Base-by-base conservation (phyloP, 2,329 filamentous ascomycete species). In the Thelonectria discophora region DNA sequence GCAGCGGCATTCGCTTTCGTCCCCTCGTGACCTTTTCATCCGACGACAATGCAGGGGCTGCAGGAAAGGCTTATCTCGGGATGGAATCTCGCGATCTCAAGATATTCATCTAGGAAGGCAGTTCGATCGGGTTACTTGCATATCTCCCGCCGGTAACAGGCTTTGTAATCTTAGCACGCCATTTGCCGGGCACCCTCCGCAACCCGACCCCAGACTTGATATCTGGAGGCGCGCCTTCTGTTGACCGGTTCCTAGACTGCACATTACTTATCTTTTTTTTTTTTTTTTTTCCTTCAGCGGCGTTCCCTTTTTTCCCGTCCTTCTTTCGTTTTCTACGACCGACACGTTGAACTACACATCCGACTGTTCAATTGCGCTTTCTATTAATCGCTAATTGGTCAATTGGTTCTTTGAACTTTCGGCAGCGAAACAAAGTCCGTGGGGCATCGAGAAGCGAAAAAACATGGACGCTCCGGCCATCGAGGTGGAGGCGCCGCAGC, bases 401-500 rank as follows among this genome's bases (percentile, higher is more conserved):
- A 21, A 45, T 45, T 45, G 42, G 42, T 6, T 21, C 20, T 45
- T 45, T 30, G 5, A 30, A 30, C 27, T 30, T 30, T 8, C 5
- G 8, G 8, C 5, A 30, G 27, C 27, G 4, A 9, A 40, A 40
- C 40, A 43, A 43, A n/a, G 40, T 47, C 51, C 27, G 51, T 45
- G 57, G 52, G 47, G 50, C 21, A 24, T 45, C 42, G 18, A 51
- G 43, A 42, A 56, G 43, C 61, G 50, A 67, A 54, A 4, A 7
- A 30, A 30, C 27, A 70, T 71, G 75, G 62, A 76, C 77, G 65
- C 71, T 73, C 54, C 63, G 20, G 72, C 68, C 24, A 71, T 74
- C 58, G 79, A 80, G 58, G 52, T 77, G 45, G 76, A 80, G 57
- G 66, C 59, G 51, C 48, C 67, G 55, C 70, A 76, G 65, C 70